Evolutionary conservation across 2,329 filamentous ascomycete species (phyloP).

Genomic region (Neurospora sp.): DNA sequence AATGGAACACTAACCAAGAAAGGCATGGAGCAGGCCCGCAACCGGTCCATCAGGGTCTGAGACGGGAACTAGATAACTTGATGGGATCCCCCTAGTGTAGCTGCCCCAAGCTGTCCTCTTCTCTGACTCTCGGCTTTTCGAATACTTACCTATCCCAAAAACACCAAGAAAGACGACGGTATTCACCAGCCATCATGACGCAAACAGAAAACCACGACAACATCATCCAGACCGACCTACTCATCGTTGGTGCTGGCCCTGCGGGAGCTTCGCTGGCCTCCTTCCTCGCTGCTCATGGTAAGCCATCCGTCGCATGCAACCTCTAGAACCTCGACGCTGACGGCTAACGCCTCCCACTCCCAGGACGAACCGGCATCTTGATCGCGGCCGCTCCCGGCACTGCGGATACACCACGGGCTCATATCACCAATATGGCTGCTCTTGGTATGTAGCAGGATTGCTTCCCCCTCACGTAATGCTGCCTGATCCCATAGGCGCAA

Average conservation of each 20-base stretch:
- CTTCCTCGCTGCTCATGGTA: constrained; percentile 40
- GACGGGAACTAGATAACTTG: neutral
- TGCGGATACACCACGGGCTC: constrained; percentile 47
- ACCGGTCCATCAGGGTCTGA: too few relatives aligned
- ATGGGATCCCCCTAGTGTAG: neutral
- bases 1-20: neutral
- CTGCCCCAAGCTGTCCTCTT: too few relatives aligned
- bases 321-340: neutral
- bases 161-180: too few relatives aligned
- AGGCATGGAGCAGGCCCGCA: too few relatives aligned
- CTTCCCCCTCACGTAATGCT: too few relatives aligned
- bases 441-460: constrained; percentile 21
- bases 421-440: constrained; percentile 50
- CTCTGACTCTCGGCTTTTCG: neutral
- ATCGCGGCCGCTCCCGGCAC: constrained; percentile 38
- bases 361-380: constrained; percentile 42
- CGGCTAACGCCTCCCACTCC: too few relatives aligned
- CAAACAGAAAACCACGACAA: neutral
- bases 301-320: neutral
- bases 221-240: constrained; percentile 30
- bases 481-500: too few relatives aligned
- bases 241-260: constrained; percentile 43
- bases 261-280: constrained; percentile 44
- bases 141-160: neutral
- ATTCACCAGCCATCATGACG: neutral